Evolutionary conservation across 1,139 yeast genomes (phyloP), one percentile per base, ranked within the genome.

Genomic region (Saccharomyces hybrid): DNA sequence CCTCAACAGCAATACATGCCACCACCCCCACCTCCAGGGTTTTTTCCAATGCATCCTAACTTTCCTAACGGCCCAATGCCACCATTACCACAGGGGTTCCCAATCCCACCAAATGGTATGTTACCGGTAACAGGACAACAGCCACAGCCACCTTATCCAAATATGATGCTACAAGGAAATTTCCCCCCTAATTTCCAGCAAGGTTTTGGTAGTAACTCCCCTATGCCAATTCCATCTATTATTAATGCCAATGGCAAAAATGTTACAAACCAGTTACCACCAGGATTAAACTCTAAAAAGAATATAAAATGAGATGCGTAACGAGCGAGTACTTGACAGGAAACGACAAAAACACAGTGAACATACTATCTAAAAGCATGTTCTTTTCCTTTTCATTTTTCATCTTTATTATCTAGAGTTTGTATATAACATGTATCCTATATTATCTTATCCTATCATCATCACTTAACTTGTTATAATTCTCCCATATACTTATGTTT

Each of bases 1-100:
- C 62, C 64, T 47, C 62, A 62, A 41, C 62, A 60, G 48, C 56
- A 60, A 60, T 59, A 57, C 57, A 63, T 63, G 32, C 66, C 60
- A 9, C 62, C 62, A 50, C 56, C 52, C 5, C 52, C 52, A 32
- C 52, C 52, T 13, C 49, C 52, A 9, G 52, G 49, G 1, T 50
- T 38, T 19, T 38, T 38, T 11, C 44, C 44, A 13, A 38, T 38
- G 44, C 44, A 38, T 38, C 44, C 44, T 38, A 38, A 38, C 9
- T 38, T 46, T 23, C 52, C 52, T 16, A 50, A 38, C 32, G 51
- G 46, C 19, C 32, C 31, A 49, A 29, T 52, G 25, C 58, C 58
- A 29, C 55, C 41, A 27, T 47, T 51, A 25, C 51, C 46, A 31
- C 51, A 47, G 25, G 34, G 23, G 50, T 49, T 46, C 52, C 49